Conservation (phyloP, 371 early-diverging fungal genomes). For the Mucor mucedo region DNA sequence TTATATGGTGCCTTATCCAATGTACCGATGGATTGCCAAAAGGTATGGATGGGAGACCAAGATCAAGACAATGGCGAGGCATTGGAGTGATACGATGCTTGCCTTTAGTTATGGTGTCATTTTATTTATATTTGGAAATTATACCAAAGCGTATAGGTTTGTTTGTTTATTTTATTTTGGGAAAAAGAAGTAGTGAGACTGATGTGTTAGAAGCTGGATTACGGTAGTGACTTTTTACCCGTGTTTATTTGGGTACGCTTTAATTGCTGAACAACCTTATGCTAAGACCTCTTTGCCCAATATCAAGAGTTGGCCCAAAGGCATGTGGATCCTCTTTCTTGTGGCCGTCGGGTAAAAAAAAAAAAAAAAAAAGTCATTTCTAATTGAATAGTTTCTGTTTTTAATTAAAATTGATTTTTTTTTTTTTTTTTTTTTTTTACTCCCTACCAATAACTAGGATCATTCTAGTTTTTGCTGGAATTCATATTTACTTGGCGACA, state of each 20-base stretch:
- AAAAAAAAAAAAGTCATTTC: too few species aligned
- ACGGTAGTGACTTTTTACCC: slow-evolving; percentile 74
- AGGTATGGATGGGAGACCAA: slow-evolving; percentile 70
- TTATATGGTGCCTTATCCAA: slow-evolving; percentile 60
- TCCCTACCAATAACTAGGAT: slow-evolving; percentile 29
- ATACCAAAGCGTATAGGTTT: slow-evolving; percentile 70
- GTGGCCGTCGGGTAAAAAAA: slow-evolving; percentile 52
- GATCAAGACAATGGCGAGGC: slow-evolving; percentile 64
- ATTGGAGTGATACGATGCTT: slow-evolving; percentile 66
- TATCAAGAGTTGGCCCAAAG: slow-evolving; percentile 72
- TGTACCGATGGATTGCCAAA: slow-evolving; percentile 62
- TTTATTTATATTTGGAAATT: slow-evolving; percentile 87
- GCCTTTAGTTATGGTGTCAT: slow-evolving; percentile 66
- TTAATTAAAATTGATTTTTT: too few species aligned
- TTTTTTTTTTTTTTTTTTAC: too few species aligned
- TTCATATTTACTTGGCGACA: slow-evolving; percentile 63
- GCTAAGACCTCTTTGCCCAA: slow-evolving; percentile 73
- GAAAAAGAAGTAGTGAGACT: too few species aligned
- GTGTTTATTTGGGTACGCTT: slow-evolving; percentile 69
- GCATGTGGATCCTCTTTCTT: slow-evolving; percentile 71
- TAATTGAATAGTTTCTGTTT: slow-evolving; percentile 15
- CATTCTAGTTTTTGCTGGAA: slow-evolving; percentile 61
- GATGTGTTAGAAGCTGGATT: slow-evolving; percentile 57
- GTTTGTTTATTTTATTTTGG: too few species aligned
- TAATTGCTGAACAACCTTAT: slow-evolving; percentile 75